Base-by-base conservation (phyloP, 2,329 filamentous ascomycete genomes). In the Lachnum nothofagi region DNA sequence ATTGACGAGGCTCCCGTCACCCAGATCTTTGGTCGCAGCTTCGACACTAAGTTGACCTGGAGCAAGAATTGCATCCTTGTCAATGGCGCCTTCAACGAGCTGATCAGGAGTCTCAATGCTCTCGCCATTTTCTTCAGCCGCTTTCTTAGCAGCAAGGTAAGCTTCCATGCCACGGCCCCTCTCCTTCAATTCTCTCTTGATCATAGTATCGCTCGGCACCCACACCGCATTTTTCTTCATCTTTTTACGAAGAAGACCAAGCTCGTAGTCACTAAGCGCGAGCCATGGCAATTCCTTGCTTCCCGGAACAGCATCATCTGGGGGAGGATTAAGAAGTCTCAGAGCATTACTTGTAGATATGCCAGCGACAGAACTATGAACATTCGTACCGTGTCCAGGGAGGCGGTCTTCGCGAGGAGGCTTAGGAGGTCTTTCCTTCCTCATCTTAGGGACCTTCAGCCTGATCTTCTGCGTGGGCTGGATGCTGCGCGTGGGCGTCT, bases 191-290 rank as follows among this genome's bases (percentile, higher is more conserved):
- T 91, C 87, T 24, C 87, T 76, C 14, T 85, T 80, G 55, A 91
- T 87, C 88, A 93, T 93, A 0, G 88, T 91, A 59, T 88, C 85
- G 54, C 86, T 91, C 0, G 88, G 88, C 2, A 80, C 83, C 88
- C 88, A 93, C 4, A 87, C 83, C 0, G 87, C 85, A 62, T 93
- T 93, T 74, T 93, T 93, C 77, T 93, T 93, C 88, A 93, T 93
- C 16, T 85, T 78, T 69, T 93, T 93, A 52, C 88, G 75, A 6
- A 93, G 73, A 54, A 82, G 78, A 1, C 81, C 82, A 40, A 86
- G 71, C 63, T 86, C 82, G 54, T 79, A 84, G 14, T 75, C 71
- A 5, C 81, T 85, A 31, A 86, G 72, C 58, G 80, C 80, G 20
- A 85, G 70, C 82, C 82, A 86, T 0, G 82, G 82, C 9, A 79